A percentile compares a stretch with the other conserved stretches of the same genome.
Evolutionary conservation across 2,329 filamentous ascomycete species (phyloP).

Genomic region (Fusarium sterilihyphosum): DNA sequence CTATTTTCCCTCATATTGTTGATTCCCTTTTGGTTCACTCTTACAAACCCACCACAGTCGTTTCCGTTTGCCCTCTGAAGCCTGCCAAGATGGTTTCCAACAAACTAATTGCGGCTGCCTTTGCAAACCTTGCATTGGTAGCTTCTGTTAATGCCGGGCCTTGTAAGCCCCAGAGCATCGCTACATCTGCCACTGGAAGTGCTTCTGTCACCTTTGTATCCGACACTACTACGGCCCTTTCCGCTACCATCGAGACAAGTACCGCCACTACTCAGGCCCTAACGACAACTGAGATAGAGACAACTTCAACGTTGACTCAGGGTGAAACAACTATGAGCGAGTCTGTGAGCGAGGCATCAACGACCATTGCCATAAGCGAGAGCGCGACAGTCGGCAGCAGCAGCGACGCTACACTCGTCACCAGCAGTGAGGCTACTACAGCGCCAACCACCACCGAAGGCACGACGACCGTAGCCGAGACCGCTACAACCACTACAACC

Average conservation of each 20-base stretch:
- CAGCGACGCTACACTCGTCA: fast-evolving
- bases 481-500: not conserved
- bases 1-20: fast-evolving
- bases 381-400: fast-evolving
- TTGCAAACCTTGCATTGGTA: not conserved
- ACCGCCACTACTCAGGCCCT: fast-evolving
- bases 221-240: not conserved
- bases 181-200: not conserved
- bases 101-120: not conserved
- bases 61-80: fast-evolving
- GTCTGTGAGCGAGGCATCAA: not conserved
- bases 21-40: not conserved
- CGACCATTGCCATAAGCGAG: fast-evolving
- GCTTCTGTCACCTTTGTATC: fast-evolving
- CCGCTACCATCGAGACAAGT: not conserved
- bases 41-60: too few species aligned
- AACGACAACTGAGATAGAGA: not conserved
- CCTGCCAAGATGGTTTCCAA: not conserved
- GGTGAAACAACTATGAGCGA: not conserved
- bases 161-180: not conserved
- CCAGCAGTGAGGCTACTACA: not conserved
- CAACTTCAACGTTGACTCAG: not conserved
- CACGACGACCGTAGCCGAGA: not conserved
- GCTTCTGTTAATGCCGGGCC: not conserved
- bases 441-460: not conserved